Base-by-base conservation (phyloP, 306 rosid species). In the Dryas drummondii region DNA sequence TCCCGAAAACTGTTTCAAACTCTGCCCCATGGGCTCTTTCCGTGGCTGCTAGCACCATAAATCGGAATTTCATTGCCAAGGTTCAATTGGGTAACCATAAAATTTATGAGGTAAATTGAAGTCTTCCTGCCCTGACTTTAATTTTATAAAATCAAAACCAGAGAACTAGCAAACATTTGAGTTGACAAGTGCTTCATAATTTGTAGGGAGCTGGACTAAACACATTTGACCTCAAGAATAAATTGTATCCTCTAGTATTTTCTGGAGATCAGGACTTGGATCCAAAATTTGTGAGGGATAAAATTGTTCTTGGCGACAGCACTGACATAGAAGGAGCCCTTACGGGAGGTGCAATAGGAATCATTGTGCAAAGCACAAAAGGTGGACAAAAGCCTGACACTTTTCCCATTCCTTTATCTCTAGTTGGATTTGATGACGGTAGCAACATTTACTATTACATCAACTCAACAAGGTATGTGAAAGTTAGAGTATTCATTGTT, bases 181-280 rank as follows among this genome's bases (percentile, higher is more conserved):
- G 0, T 54, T 66, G 22, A 22, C 22, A 22, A 22, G 22, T 32
- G 37, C 37, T 32, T 32, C 22, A 0, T 47, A 8, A 4, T 59
- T 1, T 55, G 7, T 50, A 90, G 96, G 96, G 96, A 69, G 3
- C 41, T 17, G 65, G 88, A 49, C 63, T 82, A 11, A 88, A 90
- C 52, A 80, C 80, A 41, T 78, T 80, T 62, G 84, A 83, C 71
- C 83, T 83, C 9, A 50, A 57, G 7, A 52, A 72, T 7, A 70
- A 76, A 66, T 49, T 41, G 46, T 76, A 68, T 70, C 90, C 90
- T 0, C 15, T 90, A 5, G 17, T 90, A 65, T 81, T 1, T 32
- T 1, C 37, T 32, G 37, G 37, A 22, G 22, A 22, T 22, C 22
- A 22, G 22, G 22, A 22, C 22, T 42, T 90, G 52, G 47, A 40